These are phyloP conservation scores for Neonectria magnoliae DNA, from an alignment of 2,329 filamentous ascomycete species.

Conservation along the genomic window DNA sequence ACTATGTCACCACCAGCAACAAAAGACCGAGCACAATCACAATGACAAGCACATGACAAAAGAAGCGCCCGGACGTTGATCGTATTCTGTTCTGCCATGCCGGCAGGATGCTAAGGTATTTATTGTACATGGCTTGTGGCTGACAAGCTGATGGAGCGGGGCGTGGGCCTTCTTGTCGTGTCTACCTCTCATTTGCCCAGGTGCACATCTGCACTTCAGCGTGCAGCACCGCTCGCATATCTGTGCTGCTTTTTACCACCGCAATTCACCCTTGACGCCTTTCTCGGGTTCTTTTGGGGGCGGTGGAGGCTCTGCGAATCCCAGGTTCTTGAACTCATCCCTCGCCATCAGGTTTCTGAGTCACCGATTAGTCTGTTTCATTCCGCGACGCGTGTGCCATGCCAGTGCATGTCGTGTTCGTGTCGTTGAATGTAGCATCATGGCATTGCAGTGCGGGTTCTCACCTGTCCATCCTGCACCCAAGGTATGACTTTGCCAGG, in stretches of 20 bases:
- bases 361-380: slow-evolving; percentile 32
- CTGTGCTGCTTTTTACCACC: slow-evolving; percentile 42
- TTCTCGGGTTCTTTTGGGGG: slow-evolving; percentile 45
- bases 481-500: slow-evolving; percentile 87
- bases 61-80: neutral
- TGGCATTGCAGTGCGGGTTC: slow-evolving; percentile 40
- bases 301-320: slow-evolving; percentile 63
- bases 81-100: slow-evolving; percentile 2
- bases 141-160: slow-evolving; percentile 29
- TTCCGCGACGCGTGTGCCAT: slow-evolving; percentile 20
- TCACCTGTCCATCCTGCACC: slow-evolving; percentile 94
- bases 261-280: slow-evolving; percentile 50
- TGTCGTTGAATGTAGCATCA: slow-evolving; percentile 21
- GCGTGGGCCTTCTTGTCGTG: slow-evolving; percentile 36
- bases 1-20: slow-evolving; percentile 36
- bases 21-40: slow-evolving; percentile 13
- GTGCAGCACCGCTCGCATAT: neutral
- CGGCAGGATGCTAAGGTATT: slow-evolving; percentile 12
- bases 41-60: neutral
- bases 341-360: slow-evolving; percentile 91
- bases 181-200: slow-evolving; percentile 41
- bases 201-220: neutral
- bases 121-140: slow-evolving; percentile 17
- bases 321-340: slow-evolving; percentile 94
- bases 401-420: neutral